phyloP scores from a whole-genome alignment of 2,329 filamentous ascomycete genomes.

The Aspergillus versicolor region DNA sequence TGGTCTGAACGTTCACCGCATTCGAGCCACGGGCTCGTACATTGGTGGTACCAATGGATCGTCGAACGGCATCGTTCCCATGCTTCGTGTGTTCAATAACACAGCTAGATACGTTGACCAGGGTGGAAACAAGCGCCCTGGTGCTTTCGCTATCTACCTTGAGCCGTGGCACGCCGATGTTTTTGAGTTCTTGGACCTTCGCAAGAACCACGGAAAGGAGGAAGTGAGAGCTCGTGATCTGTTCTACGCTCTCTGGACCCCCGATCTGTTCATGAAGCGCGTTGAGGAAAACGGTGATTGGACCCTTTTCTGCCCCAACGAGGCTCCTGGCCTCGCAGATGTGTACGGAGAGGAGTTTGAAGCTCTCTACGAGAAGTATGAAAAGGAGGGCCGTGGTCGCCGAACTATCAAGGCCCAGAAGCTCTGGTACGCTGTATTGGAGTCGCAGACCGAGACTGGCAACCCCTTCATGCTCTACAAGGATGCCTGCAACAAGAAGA shows the following conservation, averaged over 20 bases:
- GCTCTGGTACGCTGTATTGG: constrained; percentile 97
- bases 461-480: constrained; percentile 99
- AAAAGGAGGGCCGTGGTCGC: constrained; percentile 81
- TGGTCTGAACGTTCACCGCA: constrained; percentile 92
- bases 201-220: constrained; percentile 99
- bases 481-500: constrained; percentile 97
- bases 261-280: constrained; percentile 99
- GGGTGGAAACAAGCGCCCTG: constrained; percentile 97
- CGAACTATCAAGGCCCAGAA: constrained; percentile 96
- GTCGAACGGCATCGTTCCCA: constrained; percentile 94
- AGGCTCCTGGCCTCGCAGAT: constrained; percentile 91
- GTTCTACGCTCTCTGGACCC: constrained; percentile 97
- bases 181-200: constrained; percentile 93
- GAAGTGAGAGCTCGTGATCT: constrained; percentile 95
- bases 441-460: constrained; percentile 97
- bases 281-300: constrained; percentile 95
- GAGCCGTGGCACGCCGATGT: constrained; percentile 99
- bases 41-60: constrained; percentile 98
- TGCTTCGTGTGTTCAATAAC: constrained; percentile 99
- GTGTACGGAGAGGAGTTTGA: constrained; percentile 98
- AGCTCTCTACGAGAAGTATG: constrained; percentile 86
- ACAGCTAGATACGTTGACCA: constrained; percentile 98
- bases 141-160: constrained; percentile 97
- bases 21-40: constrained; percentile 95
- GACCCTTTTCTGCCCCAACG: constrained; percentile 98